phyloP scores from a whole-genome alignment of 2,329 filamentous ascomycete genomes.

The Penicillium psychrosexuale region DNA sequence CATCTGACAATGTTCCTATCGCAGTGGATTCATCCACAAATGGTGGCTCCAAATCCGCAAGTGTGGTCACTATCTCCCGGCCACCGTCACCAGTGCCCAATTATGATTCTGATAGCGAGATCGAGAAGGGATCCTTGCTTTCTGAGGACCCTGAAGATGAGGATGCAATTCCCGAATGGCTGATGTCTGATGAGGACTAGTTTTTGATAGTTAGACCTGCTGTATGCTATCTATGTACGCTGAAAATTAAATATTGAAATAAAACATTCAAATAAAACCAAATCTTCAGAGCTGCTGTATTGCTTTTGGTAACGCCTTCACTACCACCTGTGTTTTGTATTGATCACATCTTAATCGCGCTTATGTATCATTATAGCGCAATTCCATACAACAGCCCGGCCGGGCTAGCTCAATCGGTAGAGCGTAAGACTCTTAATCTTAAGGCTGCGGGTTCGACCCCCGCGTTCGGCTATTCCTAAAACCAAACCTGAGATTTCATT shows the following conservation, averaged over 20 bases:
- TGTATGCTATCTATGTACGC: not conserved
- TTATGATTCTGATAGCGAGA: slow-evolving; percentile 32
- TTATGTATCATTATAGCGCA: not conserved
- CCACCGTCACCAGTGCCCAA: slow-evolving; percentile 8
- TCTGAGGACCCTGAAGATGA: slow-evolving; percentile 65
- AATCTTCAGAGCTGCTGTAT: not conserved
- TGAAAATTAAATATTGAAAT: not conserved
- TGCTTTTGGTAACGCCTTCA: not conserved
- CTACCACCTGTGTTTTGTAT: too few species aligned
- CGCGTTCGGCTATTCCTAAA: slow-evolving; percentile 39
- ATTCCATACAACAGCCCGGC: slow-evolving; percentile 18
- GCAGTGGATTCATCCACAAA: slow-evolving; percentile 26
- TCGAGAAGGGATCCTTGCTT: slow-evolving; percentile 52
- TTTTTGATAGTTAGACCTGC: too few species aligned
- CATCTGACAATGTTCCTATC: slow-evolving; percentile 23
- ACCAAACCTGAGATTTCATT: slow-evolving; percentile 3
- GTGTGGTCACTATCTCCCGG: slow-evolving; percentile 25
- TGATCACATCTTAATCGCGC: not conserved
- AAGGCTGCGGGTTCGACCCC: slow-evolving; percentile 45
- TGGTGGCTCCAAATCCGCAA: slow-evolving; percentile 24
- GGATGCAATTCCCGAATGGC: slow-evolving; percentile 63
- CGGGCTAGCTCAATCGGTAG: slow-evolving; percentile 51
- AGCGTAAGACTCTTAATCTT: slow-evolving; percentile 28
- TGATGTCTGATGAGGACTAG: slow-evolving; percentile 42
- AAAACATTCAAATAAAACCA: not conserved